Evolutionary conservation across 768 basidiomycete species (phyloP), one percentile per base, ranked within the genome.

Genomic region (Phanerochaete carnosa): DNA sequence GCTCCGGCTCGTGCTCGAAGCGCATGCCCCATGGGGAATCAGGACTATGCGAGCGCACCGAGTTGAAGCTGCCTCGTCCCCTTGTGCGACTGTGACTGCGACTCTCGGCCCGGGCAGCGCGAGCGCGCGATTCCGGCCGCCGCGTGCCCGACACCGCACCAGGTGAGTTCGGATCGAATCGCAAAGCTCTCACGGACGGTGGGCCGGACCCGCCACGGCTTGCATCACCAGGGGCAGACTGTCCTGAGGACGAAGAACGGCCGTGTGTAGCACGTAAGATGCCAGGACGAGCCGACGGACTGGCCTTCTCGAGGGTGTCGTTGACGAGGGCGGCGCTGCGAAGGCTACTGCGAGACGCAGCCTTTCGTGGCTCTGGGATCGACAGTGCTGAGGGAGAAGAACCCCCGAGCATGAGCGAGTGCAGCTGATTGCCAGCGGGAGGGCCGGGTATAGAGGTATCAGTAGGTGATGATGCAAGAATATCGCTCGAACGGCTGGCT

Each of bases 201-300:
- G 62, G 26, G 5, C 61, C 56, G 26, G 57, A 39, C 45, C 28
- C 63, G 13, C 58, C 35, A 32, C 59, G 57, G 22, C 33, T 46
- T 22, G 50, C 32, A 12, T 65, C 50, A 22, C 54, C 26, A 1
- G 55, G 22, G 13, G 52, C 61, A n/a, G 67, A 65, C 62, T 75
- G 75, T 4, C 73, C 70, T 26, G 72, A 73, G 1, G 74, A 75
- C 55, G 73, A 68, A 19, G 79, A 76, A 28, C 76, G 74, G 32
- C 69, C 71, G 47, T 78, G 78, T 5, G n/a, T 23, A 55, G 76
- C 73, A 5, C 76, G 74, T n/a, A 78, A 66, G 57, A 78, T 77
- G 2, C 77, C 65, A 12, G 74, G 72, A 26, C 77, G 73, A 29
- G 69, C 53, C 16, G 75, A 68, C n/a, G 73, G 72, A 26, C 73